Conservation (phyloP, 805 yeast genomes). For the Wickerhamomyces chambardii region DNA sequence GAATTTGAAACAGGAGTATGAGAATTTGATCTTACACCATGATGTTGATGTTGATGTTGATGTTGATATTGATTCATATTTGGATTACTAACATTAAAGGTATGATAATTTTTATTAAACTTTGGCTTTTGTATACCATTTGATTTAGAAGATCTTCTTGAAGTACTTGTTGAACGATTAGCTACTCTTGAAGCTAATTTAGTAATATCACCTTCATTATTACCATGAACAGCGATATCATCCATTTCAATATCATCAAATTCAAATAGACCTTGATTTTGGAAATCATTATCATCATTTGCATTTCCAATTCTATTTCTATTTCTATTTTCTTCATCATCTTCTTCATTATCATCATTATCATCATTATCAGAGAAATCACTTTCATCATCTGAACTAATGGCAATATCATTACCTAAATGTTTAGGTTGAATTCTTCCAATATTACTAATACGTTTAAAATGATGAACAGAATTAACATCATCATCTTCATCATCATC, state of each 20-base stretch:
- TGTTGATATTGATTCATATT: too few relatives aligned
- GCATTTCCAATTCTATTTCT: too few relatives aligned
- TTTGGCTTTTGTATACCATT: constrained; percentile 17
- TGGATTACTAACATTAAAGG: neutral
- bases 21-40: constrained; percentile 23
- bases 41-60: too few relatives aligned
- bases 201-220: constrained; percentile 2
- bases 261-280: constrained; percentile 15
- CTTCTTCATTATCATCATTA: constrained; percentile 25
- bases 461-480: constrained; percentile 1
- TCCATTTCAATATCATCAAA: constrained; percentile 23
- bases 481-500: too few relatives aligned
- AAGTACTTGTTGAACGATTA: constrained; percentile 2
- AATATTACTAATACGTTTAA: constrained; percentile 1
- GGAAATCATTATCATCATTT: too few relatives aligned
- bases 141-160: constrained; percentile 7
- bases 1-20: constrained; percentile 24
- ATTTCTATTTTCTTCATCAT: too few relatives aligned
- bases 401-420: constrained; percentile 3
- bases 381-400: constrained; percentile 21
- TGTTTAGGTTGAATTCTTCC: neutral
- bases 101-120: neutral
- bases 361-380: constrained; percentile 23
- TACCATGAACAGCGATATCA: constrained; percentile 7
- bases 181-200: constrained; percentile 5